Percentiles rank a stretch among this genome's conserved stretches.
These are phyloP conservation scores for Plasmodium inui DNA, from an alignment of 169 alveolate species.

Conservation along the genomic window DNA sequence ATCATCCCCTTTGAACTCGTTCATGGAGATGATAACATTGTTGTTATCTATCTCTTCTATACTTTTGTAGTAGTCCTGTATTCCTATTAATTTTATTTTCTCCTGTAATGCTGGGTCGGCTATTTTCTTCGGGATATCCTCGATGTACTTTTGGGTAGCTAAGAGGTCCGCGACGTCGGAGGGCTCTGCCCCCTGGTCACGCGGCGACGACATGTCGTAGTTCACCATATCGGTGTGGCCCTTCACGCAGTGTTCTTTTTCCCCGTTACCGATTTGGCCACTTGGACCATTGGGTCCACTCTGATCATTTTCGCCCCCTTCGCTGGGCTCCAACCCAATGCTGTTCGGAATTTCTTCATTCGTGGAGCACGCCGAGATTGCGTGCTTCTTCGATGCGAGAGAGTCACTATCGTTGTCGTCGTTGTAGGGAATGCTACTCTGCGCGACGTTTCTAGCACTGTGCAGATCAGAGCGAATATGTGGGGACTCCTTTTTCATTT, in stretches of 20 bases:
- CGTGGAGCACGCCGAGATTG: not conserved
- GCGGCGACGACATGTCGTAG: not conserved
- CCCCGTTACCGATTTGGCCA: not conserved
- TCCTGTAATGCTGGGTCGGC: constrained; percentile 24
- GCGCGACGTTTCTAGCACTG: not conserved
- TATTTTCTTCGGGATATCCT: constrained; percentile 48
- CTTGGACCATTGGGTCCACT: not conserved
- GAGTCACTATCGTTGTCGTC: constrained; percentile 3
- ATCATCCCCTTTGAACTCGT: constrained; percentile 82
- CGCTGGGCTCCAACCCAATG: not conserved
- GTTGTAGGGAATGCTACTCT: not conserved
- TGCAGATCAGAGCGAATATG: not conserved
- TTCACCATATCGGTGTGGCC: not conserved
- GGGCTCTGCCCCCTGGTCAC: not conserved
- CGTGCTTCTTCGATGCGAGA: not conserved
- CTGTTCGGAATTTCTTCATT: not conserved
- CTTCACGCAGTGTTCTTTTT: not conserved
- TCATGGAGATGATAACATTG: constrained; percentile 78
- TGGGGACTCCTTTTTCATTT: not conserved
- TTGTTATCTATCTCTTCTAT: constrained; percentile 70
- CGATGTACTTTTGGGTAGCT: constrained; percentile 16
- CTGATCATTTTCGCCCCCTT: not conserved
- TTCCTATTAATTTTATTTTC: constrained; percentile 59
- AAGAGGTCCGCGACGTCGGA: not conserved
- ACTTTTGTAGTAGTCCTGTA: constrained; percentile 60